Evolutionary conservation across 192 early-diverging fungal species (phyloP).

Genomic region (Backusella luteola): DNA sequence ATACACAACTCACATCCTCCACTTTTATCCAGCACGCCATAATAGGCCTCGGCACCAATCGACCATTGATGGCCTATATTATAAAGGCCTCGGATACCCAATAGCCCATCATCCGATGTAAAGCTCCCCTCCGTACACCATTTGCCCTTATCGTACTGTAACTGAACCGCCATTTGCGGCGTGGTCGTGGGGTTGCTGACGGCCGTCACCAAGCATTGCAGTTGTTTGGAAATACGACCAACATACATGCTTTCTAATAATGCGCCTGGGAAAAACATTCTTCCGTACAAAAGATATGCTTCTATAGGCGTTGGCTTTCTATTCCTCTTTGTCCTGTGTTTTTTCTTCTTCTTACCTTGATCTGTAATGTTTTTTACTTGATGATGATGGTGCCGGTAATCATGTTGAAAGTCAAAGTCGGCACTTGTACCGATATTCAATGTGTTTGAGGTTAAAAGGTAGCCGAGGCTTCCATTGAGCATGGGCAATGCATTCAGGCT

Average conservation of each 20-base stretch:
- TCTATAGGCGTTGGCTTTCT: background rate
- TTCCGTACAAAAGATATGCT: constrained; percentile 68
- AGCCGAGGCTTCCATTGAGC: constrained; percentile 69
- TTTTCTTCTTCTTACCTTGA: background rate
- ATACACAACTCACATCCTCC: constrained; percentile 69
- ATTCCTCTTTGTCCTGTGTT: background rate
- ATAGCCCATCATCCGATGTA: constrained; percentile 71
- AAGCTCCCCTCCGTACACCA: constrained; percentile 80
- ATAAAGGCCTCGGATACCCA: constrained; percentile 79
- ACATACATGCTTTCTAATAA: constrained; percentile 65
- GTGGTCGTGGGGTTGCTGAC: constrained; percentile 51
- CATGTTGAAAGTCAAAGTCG: constrained; percentile 42
- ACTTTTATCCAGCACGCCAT: constrained; percentile 76
- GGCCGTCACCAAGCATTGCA: constrained; percentile 60
- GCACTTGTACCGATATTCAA: constrained; percentile 58
- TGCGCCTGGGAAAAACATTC: constrained; percentile 68
- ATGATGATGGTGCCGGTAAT: background rate
- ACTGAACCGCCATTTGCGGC: constrained; percentile 55
- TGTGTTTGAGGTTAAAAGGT: constrained; percentile 74
- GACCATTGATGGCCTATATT: constrained; percentile 69
- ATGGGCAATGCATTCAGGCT: constrained; percentile 58
- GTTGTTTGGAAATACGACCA: constrained; percentile 47
- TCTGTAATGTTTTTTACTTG: background rate
- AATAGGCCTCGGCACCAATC: constrained; percentile 71
- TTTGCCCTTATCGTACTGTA: constrained; percentile 66